Conservation (phyloP, 1,139 yeast species). For the Diutina sp. region DNA sequence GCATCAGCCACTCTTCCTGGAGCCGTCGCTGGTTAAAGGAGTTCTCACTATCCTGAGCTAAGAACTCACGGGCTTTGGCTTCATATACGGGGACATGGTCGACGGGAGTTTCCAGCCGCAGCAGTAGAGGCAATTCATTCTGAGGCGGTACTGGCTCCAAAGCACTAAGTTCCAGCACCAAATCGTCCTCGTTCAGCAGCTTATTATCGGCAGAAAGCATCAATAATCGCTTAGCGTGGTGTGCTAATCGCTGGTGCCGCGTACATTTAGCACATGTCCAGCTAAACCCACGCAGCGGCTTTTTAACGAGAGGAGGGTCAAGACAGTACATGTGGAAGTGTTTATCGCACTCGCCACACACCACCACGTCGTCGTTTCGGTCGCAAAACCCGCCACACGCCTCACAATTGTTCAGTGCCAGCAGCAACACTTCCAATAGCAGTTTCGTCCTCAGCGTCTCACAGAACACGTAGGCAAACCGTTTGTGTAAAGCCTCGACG, state of each 20-base stretch:
- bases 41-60: conserved; percentile 28
- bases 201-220: conserved; percentile 35
- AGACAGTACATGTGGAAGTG: conserved; percentile 74
- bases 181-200: conserved; percentile 23
- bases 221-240: conserved; percentile 20
- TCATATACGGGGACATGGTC: conserved; percentile 44
- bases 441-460: conserved; percentile 63
- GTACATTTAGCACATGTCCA: conserved; percentile 89
- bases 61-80: conserved; percentile 41
- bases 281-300: conserved; percentile 80
- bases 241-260: conserved; percentile 28
- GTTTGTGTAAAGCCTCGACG: conserved; percentile 47
- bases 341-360: conserved; percentile 65
- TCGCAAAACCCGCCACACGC: conserved; percentile 81
- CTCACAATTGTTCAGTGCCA: conserved; percentile 36
- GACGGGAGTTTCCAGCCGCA: background rate
- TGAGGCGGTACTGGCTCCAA: conserved; percentile 3
- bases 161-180: conserved; percentile 11
- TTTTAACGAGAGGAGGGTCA: conserved; percentile 69
- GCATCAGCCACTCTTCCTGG: conserved; percentile 65
- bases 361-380: conserved; percentile 24
- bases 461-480: conserved; percentile 64
- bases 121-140: background rate
- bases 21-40: conserved; percentile 36
- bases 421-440: conserved; percentile 26